These are phyloP conservation scores for Dactylonectria estremocensis DNA, from an alignment of 2,329 filamentous ascomycete genomes.

Conservation along the genomic window DNA sequence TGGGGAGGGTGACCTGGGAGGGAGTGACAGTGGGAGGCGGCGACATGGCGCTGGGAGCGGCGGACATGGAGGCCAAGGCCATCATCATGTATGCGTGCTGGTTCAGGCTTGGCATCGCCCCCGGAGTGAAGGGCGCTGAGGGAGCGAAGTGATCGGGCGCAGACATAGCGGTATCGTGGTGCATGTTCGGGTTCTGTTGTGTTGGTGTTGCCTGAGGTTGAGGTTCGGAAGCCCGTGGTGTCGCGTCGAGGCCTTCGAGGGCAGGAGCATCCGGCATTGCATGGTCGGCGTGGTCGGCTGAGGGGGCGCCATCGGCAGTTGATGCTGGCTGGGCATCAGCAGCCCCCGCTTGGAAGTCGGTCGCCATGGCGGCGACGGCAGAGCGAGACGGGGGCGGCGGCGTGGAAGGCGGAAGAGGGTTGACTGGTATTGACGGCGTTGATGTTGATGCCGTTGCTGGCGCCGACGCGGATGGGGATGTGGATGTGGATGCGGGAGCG, in stretches of 20 bases:
- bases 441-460: constrained; percentile 29
- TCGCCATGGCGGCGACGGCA: constrained; percentile 25
- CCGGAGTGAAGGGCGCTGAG: constrained; percentile 53
- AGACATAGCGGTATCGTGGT: constrained; percentile 35
- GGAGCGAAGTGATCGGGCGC: constrained; percentile 49
- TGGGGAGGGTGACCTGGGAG: constrained; percentile 62
- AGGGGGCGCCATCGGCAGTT: constrained; percentile 27
- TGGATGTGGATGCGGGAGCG: constrained; percentile 30
- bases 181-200: constrained; percentile 38
- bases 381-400: constrained; percentile 36
- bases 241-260: constrained; percentile 24
- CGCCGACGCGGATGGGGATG: constrained; percentile 29
- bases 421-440: constrained; percentile 25
- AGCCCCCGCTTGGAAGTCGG: constrained; percentile 38
- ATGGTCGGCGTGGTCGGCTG: constrained; percentile 42
- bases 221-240: constrained; percentile 21
- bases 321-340: constrained; percentile 27
- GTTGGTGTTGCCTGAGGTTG: constrained; percentile 42
- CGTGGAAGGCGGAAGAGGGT: constrained; percentile 41
- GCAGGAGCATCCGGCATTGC: constrained; percentile 43
- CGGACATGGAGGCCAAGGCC: constrained; percentile 59
- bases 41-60: constrained; percentile 55
- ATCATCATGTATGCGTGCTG: constrained; percentile 63
- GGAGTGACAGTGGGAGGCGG: constrained; percentile 63
- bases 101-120: constrained; percentile 52